phyloP scores from a whole-genome alignment of 2,329 filamentous ascomycete species.

The Verticillium tricorpus region DNA sequence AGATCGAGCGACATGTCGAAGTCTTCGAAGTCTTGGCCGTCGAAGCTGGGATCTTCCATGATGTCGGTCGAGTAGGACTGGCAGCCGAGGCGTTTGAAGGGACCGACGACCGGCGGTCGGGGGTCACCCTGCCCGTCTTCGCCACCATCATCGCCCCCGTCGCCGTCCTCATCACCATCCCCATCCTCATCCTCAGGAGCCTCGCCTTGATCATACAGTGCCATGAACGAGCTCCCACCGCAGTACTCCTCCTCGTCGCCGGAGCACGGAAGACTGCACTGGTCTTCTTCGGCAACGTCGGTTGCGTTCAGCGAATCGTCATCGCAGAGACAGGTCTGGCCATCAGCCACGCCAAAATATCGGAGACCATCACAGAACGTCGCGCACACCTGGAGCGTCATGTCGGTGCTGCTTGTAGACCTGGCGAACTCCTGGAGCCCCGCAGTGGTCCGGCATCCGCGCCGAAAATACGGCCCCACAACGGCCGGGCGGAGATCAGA shows the following conservation, averaged over 20 bases:
- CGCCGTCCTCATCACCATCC: not conserved
- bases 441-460: not conserved
- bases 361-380: constrained; percentile 28
- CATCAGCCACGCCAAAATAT: constrained; percentile 37
- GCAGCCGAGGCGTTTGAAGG: not conserved
- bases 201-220: constrained; percentile 22
- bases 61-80: not conserved
- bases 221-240: constrained; percentile 25
- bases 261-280: constrained; percentile 28
- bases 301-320: constrained; percentile 22
- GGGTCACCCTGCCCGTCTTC: not conserved
- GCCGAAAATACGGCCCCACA: not conserved
- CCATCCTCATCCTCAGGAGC: not conserved
- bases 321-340: constrained; percentile 33
- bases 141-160: not conserved
- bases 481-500: not conserved
- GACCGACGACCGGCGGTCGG: not conserved
- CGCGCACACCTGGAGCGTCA: constrained; percentile 29
- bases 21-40: not conserved
- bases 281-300: constrained; percentile 19
- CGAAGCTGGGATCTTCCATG: not conserved
- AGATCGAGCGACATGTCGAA: not conserved
- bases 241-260: constrained; percentile 28
- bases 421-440: not conserved
- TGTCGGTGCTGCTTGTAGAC: constrained; percentile 15